A percentile compares a stretch with the other conserved stretches of the same genome.
These are phyloP conservation scores for Penicillium sp. DNA, from an alignment of 2,329 filamentous ascomycete genomes.

Conservation along the genomic window DNA sequence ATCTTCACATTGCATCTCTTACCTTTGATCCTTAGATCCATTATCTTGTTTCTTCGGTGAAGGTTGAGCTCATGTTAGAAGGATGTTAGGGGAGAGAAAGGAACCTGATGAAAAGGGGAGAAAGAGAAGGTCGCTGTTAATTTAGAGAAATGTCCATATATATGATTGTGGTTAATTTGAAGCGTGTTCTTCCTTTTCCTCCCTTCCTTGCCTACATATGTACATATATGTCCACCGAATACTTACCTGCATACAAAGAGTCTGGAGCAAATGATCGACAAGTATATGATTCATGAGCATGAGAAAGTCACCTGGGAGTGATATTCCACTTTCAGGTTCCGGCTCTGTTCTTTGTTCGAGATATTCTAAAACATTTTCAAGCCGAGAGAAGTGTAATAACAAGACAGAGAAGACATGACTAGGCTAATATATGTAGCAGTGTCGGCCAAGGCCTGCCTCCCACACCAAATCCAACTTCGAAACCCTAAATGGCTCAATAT, in stretches of 20 bases:
- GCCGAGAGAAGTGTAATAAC: not conserved
- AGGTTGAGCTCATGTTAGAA: not conserved
- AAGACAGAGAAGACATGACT: not conserved
- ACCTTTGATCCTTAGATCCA: not conserved
- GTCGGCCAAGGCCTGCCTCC: not conserved
- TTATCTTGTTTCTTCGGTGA: not conserved
- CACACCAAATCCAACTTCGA: not conserved
- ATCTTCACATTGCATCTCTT: not conserved
- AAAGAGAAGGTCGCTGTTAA: not conserved
- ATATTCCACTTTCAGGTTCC: not conserved
- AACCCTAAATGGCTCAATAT: not conserved
- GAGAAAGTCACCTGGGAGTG: not conserved
- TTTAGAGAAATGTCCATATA: constrained; percentile 7
- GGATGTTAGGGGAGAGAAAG: not conserved
- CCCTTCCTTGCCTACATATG: not conserved
- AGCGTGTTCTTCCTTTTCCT: not conserved
- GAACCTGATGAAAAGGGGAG: not conserved
- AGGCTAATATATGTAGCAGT: not conserved
- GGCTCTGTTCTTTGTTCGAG: not conserved
- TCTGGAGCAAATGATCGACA: not conserved
- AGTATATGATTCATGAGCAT: not conserved
- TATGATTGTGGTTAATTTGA: constrained; percentile 5
- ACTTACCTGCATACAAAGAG: not conserved
- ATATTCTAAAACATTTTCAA: not conserved
- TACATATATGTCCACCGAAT: too few species aligned